Evolutionary conservation across 1,284 basidiomycete species (phyloP), one percentile per base, ranked within the genome.

Genomic region (Leucoagaricus sp.): DNA sequence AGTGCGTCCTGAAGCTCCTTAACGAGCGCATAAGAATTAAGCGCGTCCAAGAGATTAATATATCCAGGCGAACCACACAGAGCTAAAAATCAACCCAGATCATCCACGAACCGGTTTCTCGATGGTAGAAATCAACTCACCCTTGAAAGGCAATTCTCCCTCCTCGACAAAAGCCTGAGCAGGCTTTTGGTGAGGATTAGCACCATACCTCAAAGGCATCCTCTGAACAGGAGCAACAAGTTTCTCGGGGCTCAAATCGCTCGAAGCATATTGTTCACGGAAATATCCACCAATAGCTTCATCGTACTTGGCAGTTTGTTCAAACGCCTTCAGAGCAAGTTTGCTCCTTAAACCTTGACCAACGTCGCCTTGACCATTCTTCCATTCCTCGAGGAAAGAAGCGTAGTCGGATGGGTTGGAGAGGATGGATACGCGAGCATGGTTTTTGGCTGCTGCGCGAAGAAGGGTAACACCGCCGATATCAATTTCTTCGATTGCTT

Each of bases 101-200:
- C 15, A 42, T 2, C 12, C 19, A 26, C 23, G 46, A 13, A n/a
- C 12, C 19, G n/a, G n/a, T 41, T 45, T 47, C 40, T 41, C 29
- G 54, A n/a, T 25, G 34, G 29, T 33, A n/a, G 17, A 38, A 38
- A 4, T 21, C 8, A 5, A 72, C 76, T 48, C 63, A 94, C 94
- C 90, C 79, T 91, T 97, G 82, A 99, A 96, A 26, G 97, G 96
- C 60, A 99, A 82, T 67, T 89, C 85, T 49, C 95, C 95, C 57
- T 90, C 83, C 9, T 90, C 85, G 21, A 99, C 95, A 67, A 89
- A 99, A 0, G 97, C 96, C 74, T 98, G 96, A 1, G 97, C 97
- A 29, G 96, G 97, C 77, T 95, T 97, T 73, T 99, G 97, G 71
- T 99, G 97, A 4, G 97, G 97, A 75, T 99, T 99, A 34, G 95